These are phyloP conservation scores for Geotrichum klebahnii DNA, from an alignment of 1,139 yeast genomes.

Conservation along the genomic window DNA sequence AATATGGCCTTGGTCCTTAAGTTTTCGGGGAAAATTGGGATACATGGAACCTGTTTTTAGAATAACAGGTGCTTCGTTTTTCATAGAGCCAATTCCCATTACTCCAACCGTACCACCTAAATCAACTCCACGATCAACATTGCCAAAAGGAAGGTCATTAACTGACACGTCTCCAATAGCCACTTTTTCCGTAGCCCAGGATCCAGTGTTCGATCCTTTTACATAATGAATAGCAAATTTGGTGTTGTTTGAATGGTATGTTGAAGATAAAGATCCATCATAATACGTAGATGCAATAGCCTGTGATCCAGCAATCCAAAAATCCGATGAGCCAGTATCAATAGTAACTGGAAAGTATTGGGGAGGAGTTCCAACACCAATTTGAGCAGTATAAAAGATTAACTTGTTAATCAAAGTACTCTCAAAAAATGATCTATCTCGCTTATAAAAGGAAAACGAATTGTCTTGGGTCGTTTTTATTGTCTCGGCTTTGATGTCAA, in stretches of 20 bases:
- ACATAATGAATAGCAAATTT: constrained; percentile 18
- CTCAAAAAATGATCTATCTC: constrained; percentile 14
- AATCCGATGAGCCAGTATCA: constrained; percentile 46
- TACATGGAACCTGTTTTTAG: constrained; percentile 26
- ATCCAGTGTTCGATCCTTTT: constrained; percentile 19
- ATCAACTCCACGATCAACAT: constrained; percentile 14
- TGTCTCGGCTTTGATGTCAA: constrained; percentile 8
- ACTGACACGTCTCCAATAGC: constrained; percentile 11
- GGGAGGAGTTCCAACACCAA: constrained; percentile 42
- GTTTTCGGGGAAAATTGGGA: constrained; percentile 46
- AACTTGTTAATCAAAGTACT: constrained; percentile 17
- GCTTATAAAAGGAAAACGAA: constrained; percentile 4
- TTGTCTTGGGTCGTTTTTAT: constrained; percentile 5
- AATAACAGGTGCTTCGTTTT: constrained; percentile 16
- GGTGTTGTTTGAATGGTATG: constrained; percentile 6
- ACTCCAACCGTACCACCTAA: constrained; percentile 19
- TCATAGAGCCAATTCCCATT: constrained; percentile 18
- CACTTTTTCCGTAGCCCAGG: constrained; percentile 17
- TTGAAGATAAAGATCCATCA: constrained; percentile 2
- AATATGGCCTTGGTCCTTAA: constrained; percentile 48
- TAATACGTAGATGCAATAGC: constrained; percentile 18
- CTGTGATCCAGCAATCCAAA: constrained; percentile 40
- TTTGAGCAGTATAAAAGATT: constrained; percentile 28
- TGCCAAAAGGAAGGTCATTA: constrained; percentile 15
- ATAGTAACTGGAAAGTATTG: constrained; percentile 38